Evolutionary conservation across 2,329 filamentous ascomycete genomes (phyloP), one percentile per base, ranked within the genome.

Genomic region (Orbilia ellipsospora): DNA sequence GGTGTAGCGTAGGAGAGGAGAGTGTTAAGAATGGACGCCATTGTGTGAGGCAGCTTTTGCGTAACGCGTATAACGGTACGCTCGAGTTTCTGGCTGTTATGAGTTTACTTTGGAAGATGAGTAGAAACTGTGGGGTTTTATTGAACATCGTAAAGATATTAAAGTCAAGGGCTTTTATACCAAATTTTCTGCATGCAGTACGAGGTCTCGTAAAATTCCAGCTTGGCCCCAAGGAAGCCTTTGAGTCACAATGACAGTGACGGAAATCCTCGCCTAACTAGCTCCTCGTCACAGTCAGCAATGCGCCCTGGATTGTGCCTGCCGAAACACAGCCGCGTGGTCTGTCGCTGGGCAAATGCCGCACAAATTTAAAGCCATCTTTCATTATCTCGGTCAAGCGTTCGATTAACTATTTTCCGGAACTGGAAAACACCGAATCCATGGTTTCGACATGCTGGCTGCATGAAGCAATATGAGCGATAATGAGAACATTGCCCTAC

Each of bases 21-120:
- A 44, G 26, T 59, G 54, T 45, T 75, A 52, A 75, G 16, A 26
- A 68, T 23, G 20, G 72, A 57, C 52, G 72, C 57, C 72, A 75
- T 75, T 51, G 64, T 69, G 59, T 62, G 2, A 28, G 48, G n/a
- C 20, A 2, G 18, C 48, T 48, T 1, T 48, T 18, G 44, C 44
- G 44, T n/a, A 18, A 48, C 4, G 13, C 4, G 10, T 13, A 13
- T n/a, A 18, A 48, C 4, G 13, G 44, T 36, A 36, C 10, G 31
- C 8, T 36, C 31, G 6, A n/a, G 13, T 15, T 48, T 15, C 44
- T 48, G 13, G 7, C 13, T 48, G 7, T 5, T n/a, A n/a, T 13
- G 13, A n/a, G 10, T 52, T 52, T 52, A 20, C 20, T 52, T 48
- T 8, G 48, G 1, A 48, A 48, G 6, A 48, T 52, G 16, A 48